Conservation (phyloP, 179 eudicot genomes). For the Spinacia oleracea region DNA sequence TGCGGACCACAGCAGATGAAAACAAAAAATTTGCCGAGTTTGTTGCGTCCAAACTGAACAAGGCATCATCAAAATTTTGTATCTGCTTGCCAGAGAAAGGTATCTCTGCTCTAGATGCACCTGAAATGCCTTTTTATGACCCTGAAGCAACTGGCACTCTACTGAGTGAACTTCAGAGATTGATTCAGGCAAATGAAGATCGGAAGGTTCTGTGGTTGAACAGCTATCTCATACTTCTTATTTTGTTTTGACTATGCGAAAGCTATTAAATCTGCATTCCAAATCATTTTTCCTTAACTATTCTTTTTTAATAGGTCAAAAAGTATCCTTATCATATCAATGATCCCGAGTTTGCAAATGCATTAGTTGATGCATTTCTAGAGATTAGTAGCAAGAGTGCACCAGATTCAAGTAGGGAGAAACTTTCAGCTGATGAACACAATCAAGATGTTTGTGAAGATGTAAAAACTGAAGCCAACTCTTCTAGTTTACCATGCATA, state of each 20-base stretch:
- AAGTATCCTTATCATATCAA: conserved; percentile 77
- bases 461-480: conserved; percentile 27
- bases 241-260: not conserved
- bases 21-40: conserved; percentile 81
- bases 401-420: conserved; percentile 25
- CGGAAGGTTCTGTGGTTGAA: conserved; percentile 50
- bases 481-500: conserved; percentile 29
- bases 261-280: not conserved
- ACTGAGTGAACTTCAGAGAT: conserved; percentile 64
- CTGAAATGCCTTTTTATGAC: conserved; percentile 81
- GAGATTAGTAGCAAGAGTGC: conserved; percentile 47
- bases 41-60: conserved; percentile 77
- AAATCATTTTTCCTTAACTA: not conserved
- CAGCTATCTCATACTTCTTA: not conserved
- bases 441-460: conserved; percentile 35
- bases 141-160: conserved; percentile 78
- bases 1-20: conserved; percentile 87
- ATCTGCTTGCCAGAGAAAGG: conserved; percentile 95
- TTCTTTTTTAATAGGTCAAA: conserved; percentile 48
- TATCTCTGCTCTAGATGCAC: conserved; percentile 87
- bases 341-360: conserved; percentile 82
- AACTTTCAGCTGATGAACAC: conserved; percentile 32
- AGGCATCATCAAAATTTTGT: conserved; percentile 66
- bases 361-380: conserved; percentile 74
- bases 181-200: conserved; percentile 57